phyloP scores from a whole-genome alignment of 768 basidiomycete genomes.

The Psilocybe cyanescens region DNA sequence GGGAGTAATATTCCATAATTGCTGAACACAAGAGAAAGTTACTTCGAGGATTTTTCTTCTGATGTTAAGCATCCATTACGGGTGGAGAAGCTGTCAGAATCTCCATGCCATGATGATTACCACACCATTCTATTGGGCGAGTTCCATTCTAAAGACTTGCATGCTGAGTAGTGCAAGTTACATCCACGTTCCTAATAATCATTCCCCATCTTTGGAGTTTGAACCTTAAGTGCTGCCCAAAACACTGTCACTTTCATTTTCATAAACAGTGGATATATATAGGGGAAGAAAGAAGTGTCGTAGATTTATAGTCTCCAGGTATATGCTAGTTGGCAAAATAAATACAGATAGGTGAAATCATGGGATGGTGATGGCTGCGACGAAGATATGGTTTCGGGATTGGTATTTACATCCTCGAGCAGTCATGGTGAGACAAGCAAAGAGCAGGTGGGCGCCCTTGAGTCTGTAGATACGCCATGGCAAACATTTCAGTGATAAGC shows the following conservation, averaged over 20 bases:
- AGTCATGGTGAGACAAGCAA: constrained; percentile 15
- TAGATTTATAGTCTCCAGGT: not conserved
- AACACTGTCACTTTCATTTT: not conserved
- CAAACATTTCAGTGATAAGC: not conserved
- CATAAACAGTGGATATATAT: not conserved
- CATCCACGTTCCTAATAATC: not conserved
- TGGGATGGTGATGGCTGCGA: not conserved
- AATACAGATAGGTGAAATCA: not conserved
- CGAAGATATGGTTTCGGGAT: not conserved
- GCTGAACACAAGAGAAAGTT: too few relatives aligned
- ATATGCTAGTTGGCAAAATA: not conserved
- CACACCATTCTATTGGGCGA: not conserved
- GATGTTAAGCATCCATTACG: not conserved
- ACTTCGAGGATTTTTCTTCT: too few relatives aligned
- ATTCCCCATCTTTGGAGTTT: not conserved
- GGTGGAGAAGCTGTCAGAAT: not conserved
- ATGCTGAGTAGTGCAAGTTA: not conserved
- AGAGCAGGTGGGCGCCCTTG: constrained; percentile 16
- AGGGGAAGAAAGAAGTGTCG: not conserved
- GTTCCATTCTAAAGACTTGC: not conserved
- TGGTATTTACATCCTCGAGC: constrained; percentile 13
- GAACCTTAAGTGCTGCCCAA: not conserved
- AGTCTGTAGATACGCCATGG: constrained; percentile 6
- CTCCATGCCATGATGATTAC: not conserved
- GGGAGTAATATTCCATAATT: too few relatives aligned